Evolutionary conservation across 1,284 basidiomycete species (phyloP), one percentile per base, ranked within the genome.

Genomic region (Ganoderma resinaceum): DNA sequence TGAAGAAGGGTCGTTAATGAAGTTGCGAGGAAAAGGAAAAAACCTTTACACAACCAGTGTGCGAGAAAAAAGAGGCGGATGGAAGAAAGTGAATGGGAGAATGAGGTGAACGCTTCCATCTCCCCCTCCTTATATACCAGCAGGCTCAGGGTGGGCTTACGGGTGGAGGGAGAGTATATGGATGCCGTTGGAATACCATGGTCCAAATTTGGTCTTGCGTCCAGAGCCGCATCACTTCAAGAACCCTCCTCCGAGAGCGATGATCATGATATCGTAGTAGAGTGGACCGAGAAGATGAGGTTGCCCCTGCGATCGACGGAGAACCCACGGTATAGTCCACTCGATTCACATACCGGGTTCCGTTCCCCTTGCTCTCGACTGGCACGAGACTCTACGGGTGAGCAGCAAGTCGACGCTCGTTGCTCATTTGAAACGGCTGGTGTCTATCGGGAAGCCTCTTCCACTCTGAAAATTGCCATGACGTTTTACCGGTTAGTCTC

Each of bases 31-130:
- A 61, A 65, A 43, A 46, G 52, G 60, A 61, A 62, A 43, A 35
- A 65, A 60, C 58, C 60, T 40, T 49, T 31, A 60, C 67, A 68
- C 67, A 65, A 31, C 67, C 67, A 57, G 67, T 68, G 63, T 65
- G 67, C 43, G 37, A 61, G 37, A 4, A 37, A 35, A 49, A 26
- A 42, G 59, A 23, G 52, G n/a, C 35, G 42, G 33, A 49, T 49
- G 63, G 29, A 42, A 65, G 63, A 68, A 68, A 61, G 53, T 42
- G 67, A 68, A 57, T 65, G 60, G 29, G 53, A 52, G 67, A 68
- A 57, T 65, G 60, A 35, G 53, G 14, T 57, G n/a, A 18, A 12
- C 31, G 4, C 58, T 26, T 23, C 26, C 31, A 7, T 18, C 14
- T 1, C 26, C 11, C 1, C 14, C 33, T 26, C 46, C 60, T 58